Evolutionary conservation across 2,329 filamentous ascomycete species (phyloP).

Genomic region (Aspergillus sp.): DNA sequence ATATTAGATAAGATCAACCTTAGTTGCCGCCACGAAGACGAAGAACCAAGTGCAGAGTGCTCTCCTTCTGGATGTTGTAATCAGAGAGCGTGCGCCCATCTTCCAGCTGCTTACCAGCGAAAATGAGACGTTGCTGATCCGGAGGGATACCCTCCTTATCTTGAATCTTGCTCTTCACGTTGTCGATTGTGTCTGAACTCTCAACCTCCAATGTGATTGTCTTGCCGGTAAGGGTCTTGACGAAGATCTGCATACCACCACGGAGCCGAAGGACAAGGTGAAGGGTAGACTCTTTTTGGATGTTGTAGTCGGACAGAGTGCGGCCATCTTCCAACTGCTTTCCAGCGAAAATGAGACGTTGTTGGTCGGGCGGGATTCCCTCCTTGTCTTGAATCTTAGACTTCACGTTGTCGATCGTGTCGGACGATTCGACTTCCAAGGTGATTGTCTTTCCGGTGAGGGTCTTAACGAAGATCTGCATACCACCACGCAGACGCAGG

Average conservation of each 20-base stretch:
- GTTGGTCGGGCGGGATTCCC: conserved; percentile 90
- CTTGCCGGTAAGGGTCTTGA: conserved; percentile 75
- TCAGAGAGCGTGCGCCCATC: conserved; percentile 48
- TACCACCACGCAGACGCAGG: conserved; percentile 79
- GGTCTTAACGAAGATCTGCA: conserved; percentile 56
- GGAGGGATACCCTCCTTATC: conserved; percentile 76
- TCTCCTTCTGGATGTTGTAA: conserved; percentile 59
- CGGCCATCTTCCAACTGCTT: conserved; percentile 93
- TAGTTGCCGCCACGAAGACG: conserved; percentile 41
- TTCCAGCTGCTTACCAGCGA: conserved; percentile 62
- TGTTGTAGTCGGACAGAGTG: conserved; percentile 92
- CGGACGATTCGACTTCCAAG: conserved; percentile 79
- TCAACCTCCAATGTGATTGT: conserved; percentile 67
- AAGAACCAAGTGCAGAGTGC: conserved; percentile 58
- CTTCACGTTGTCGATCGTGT: conserved; percentile 94
- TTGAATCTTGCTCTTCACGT: conserved; percentile 69
- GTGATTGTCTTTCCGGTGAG: conserved; percentile 87
- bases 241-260: conserved; percentile 81
- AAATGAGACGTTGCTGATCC: conserved; percentile 67
- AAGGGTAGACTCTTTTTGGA: conserved; percentile 83
- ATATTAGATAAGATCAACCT: conserved; percentile 5
- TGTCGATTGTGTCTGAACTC: conserved; percentile 65
- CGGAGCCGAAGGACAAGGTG: conserved; percentile 77
- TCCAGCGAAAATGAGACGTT: conserved; percentile 87
- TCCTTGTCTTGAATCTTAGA: conserved; percentile 77